Evolutionary conservation across 352 stramenopile genomes (phyloP), one percentile per base, ranked within the genome.

Genomic region (Globisporangium barbulae): DNA sequence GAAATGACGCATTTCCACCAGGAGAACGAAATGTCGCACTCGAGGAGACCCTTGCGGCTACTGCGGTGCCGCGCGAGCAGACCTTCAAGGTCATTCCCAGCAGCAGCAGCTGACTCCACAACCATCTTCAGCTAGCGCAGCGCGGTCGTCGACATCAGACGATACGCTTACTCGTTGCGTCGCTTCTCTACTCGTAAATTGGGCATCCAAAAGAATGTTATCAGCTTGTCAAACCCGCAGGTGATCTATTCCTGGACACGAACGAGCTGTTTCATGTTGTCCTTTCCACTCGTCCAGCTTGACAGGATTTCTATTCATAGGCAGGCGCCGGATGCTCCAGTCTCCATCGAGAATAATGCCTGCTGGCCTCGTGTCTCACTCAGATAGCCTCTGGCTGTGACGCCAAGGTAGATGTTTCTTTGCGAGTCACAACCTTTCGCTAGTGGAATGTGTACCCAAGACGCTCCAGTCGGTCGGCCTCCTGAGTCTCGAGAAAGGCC

Each of bases 1-100:
- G 58, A 70, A 12, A 61, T 25, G 17, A 19, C 12, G 4, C 50
- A 41, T 35, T 30, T 48, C 41, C 57, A 59, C 49, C 42, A 63
- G 30, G 53, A 64, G 64, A 73, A 62, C 22, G 61, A 39, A 13
- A 58, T 59, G 13, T 65, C 54, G 50, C 54, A 47, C 33, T 68
- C 55, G 5, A 53, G 22, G 13, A 41, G 17, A 6, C 59, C 49
- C 6, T n/a, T 53, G 33, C 42, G 33, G 21, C 45, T 22, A 4
- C 15, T 19, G 28, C 59, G 59, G 15, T 58, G 59, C 15, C 56
- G 56, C 10, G 5, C 8, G 19, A 62, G 56, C 28, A 62, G 42
- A 2, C 28, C 42, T 3, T 44, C 19, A 25, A 62, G 25, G 7
- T 25, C 33, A 13, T 12, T 9, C 3, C 10, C 31, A 12, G 31